Conservation (phyloP, 2,329 filamentous ascomycete species). For the Diplodia corticola region DNA sequence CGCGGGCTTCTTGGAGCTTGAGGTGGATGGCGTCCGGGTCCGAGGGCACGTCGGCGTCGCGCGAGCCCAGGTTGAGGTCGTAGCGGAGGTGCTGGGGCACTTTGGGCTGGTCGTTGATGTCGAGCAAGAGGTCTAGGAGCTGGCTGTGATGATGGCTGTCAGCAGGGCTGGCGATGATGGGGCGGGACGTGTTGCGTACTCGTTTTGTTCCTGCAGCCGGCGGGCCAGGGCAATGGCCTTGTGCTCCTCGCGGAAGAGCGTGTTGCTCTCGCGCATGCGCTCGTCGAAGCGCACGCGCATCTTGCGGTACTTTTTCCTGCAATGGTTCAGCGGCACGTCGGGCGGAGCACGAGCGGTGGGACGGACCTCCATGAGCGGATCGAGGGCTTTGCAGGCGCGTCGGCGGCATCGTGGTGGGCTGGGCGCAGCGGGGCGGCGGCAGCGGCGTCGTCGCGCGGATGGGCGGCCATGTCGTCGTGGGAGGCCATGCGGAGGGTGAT, state of each 20-base stretch:
- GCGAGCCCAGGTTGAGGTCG: slow-evolving; percentile 55
- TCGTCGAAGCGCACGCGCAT: slow-evolving; percentile 78
- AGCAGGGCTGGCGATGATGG: not conserved
- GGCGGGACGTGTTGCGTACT: slow-evolving; percentile 60
- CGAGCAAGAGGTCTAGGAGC: slow-evolving; percentile 82
- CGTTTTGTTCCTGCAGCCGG: slow-evolving; percentile 85
- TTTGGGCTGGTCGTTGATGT: slow-evolving; percentile 82
- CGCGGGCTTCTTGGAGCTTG: slow-evolving; percentile 37
- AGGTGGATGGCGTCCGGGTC: slow-evolving; percentile 32
- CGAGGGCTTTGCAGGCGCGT: slow-evolving; percentile 4
- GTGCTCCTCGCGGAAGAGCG: slow-evolving; percentile 77
- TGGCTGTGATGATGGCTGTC: slow-evolving; percentile 58
- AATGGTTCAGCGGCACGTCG: not conserved
- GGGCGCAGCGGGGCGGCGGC: not conserved
- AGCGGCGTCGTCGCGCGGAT: slow-evolving; percentile 2
- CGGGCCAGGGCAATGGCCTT: slow-evolving; percentile 78
- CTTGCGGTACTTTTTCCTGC: slow-evolving; percentile 87
- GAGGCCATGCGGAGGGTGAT: slow-evolving; percentile 1
- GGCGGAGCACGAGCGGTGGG: not conserved
- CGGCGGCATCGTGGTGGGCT: slow-evolving; percentile 4
- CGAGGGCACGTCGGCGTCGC: slow-evolving; percentile 28
- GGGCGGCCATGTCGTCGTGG: slow-evolving; percentile 7
- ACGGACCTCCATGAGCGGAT: slow-evolving; percentile 22
- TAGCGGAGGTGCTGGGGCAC: slow-evolving; percentile 74
- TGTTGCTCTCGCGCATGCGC: slow-evolving; percentile 77